Percentiles rank a stretch among this genome's conserved stretches.
Conservation (phyloP, 108 stramenopile species). For the Pseudonitzschia multiseries region DNA sequence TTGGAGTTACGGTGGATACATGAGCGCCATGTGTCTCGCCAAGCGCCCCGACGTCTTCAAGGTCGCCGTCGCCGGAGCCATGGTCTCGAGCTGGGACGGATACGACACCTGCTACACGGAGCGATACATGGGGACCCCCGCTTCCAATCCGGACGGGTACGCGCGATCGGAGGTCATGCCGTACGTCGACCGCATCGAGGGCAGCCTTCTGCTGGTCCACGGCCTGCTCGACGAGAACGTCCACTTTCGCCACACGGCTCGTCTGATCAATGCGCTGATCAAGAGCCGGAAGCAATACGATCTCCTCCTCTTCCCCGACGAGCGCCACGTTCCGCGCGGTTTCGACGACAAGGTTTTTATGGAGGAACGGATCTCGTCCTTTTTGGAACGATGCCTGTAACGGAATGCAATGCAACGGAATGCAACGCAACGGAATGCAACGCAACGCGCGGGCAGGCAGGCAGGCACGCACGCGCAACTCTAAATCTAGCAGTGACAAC, state of each 20-base stretch:
- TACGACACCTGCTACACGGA: conserved; percentile 98
- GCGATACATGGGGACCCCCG: conserved; percentile 88
- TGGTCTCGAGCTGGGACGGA: conserved; percentile 92
- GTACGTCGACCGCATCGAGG: conserved; percentile 75
- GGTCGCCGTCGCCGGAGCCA: conserved; percentile 89
- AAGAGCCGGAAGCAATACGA: conserved; percentile 85
- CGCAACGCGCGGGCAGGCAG: no score
- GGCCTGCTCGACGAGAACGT: conserved; percentile 97
- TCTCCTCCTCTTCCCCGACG: conserved; percentile 86
- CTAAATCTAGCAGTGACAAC: no score
- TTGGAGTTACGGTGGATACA: conserved; percentile 96
- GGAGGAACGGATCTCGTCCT: conserved; percentile 69
- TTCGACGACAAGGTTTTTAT: conserved; percentile 79
- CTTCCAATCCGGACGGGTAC: conserved; percentile 77
- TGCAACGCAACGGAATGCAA: no score
- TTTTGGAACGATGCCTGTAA: conserved; percentile 4
- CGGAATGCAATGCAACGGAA: no score
- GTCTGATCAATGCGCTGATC: conserved; percentile 85
- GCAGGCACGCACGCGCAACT: no score
- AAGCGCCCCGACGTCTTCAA: conserved; percentile 83
- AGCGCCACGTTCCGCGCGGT: conserved; percentile 90
- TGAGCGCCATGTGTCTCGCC: conserved; percentile 85
- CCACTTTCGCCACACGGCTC: conserved; percentile 91
- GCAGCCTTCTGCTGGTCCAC: conserved; percentile 87
- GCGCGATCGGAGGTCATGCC: conserved; percentile 61